Evolutionary conservation across 495 filamentous ascomycete genomes (phyloP), one percentile per base, ranked within the genome.

Genomic region (Penicillium diatomitis): DNA sequence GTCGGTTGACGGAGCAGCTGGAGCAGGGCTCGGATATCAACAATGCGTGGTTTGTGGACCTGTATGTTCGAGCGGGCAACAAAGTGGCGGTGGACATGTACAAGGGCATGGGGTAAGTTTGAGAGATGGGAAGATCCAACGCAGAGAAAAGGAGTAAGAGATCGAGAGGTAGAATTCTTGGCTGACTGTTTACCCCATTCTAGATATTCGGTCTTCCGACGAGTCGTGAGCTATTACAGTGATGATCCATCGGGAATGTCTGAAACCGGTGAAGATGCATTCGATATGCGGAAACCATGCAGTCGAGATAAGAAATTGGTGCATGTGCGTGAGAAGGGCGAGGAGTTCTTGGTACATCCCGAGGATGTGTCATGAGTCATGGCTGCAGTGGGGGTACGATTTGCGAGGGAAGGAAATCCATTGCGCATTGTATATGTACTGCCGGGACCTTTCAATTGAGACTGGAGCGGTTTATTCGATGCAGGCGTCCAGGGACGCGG

Each of bases 201-300:
- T 48, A 81, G 78, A 29, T 85, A 85, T 48, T 87, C 80, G 46
- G 82, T 96, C 54, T 98, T 86, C 71, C 77, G 92, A 11, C 79
- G 85, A 3, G 91, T 98, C 20, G 78, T 89, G 44, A 84, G 83
- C 57, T 98, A 98, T 65, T 98, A 98, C 57, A 87, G 82, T 43
- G 90, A 88, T 58, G 83, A 90, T 62, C 82, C 82, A 6, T 80
- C 67, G 2, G 73, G 71, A 8, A 60, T 72, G 48, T 73, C 70
- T 3, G 72, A 73, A 38, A 64, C 63, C 4, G 82, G 80, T 31
- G 88, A 90, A 58, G 90, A 96, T 73, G 92, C 92, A 9, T 96
- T 86, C 61, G 85, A 98, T 65, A 98, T 98, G 92, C 82, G 92
- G 43, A 97, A 97, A 59, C 83, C 88, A 41, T 81, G 90, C 67